Evolutionary conservation across 2,329 filamentous ascomycete species (phyloP), one percentile per base, ranked within the genome.

Genomic region (Cercospora zeae-maydis): DNA sequence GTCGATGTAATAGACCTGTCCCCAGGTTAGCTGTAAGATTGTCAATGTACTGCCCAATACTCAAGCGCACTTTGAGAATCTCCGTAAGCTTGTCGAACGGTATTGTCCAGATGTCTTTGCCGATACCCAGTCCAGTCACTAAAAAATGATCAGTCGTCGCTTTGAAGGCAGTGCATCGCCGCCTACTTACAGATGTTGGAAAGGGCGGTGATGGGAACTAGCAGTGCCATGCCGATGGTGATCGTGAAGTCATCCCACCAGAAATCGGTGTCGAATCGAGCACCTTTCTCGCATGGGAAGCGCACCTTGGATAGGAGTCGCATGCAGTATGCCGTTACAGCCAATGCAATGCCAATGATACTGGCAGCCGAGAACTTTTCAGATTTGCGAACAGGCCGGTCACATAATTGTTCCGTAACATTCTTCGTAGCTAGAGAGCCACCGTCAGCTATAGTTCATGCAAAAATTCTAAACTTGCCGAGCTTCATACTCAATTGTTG

Each of bases 211-310:
- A 66, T 66, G 2, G 64, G 62, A 30, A 67, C 63, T 14, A 66
- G 34, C 1, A 66, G 57, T 10, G 64, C 7, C 34, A 64, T 61
- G 2, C 64, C 66, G 39, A 66, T 11, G 19, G 47, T 63, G 14
- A 67, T 66, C n/a, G 62, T 61, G 8, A 60, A 34, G 45, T 67
- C 64, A n/a, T 67, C 66, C 64, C 64, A 67, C 62, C 63, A 66
- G 21, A 66, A 49, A 31, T 65, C 61, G 7, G 62, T 52, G 45
- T 66, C 59, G 14, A 64, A 47, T 14, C 64, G 57, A 13, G 64
- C 58, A 30, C 54, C 57, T 59, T 33, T 62, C n/a, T 62, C 59
- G 33, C 66, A 66, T 13, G 66, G 61, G 21, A 66, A 64, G 14
- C 19, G 54, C 6, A 67, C 49, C 55, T 67, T 66, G 27, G 66